phyloP scores from a whole-genome alignment of 2,329 filamentous ascomycete species.

The Aspergillus fijiensis region DNA sequence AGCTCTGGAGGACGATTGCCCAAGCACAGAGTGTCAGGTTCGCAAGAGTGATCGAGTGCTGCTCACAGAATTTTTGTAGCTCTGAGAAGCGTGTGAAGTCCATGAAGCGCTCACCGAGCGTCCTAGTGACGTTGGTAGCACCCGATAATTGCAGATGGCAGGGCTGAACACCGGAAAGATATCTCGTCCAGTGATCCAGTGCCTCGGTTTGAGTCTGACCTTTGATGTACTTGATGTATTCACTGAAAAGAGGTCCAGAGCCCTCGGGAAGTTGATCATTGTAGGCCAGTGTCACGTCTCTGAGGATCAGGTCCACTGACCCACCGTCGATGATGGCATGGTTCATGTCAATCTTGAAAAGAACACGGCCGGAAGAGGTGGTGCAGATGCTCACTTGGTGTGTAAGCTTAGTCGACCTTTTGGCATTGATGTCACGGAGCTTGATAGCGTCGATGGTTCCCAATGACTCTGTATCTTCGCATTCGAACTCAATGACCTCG shows the following conservation, averaged over 20 bases:
- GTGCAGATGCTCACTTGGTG: constrained; percentile 39
- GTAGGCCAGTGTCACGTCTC: constrained; percentile 35
- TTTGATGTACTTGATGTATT: constrained; percentile 39
- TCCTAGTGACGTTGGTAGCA: constrained; percentile 15
- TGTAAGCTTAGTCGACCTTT: constrained; percentile 28
- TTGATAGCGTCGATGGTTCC: constrained; percentile 29
- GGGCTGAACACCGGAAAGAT: constrained; percentile 28
- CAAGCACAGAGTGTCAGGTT: constrained; percentile 41
- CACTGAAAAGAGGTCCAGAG: constrained; percentile 34
- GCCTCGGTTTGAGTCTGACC: constrained; percentile 28
- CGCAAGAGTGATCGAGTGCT: constrained; percentile 33
- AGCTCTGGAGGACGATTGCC: constrained; percentile 38
- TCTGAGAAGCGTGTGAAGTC: constrained; percentile 32
- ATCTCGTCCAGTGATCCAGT: constrained; percentile 37
- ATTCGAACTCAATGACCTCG: constrained; percentile 31
- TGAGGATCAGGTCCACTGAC: constrained; percentile 34
- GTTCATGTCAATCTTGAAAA: constrained; percentile 40
- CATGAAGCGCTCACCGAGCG: constrained; percentile 29
- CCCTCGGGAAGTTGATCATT: constrained; percentile 27
- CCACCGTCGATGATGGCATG: constrained; percentile 41
- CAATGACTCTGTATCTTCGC: constrained; percentile 28
- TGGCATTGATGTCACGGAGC: constrained; percentile 26
- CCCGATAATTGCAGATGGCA: constrained; percentile 8
- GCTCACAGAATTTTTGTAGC: constrained; percentile 34
- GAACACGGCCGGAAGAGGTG: constrained; percentile 29